These are phyloP conservation scores for Mucor indicus DNA, from an alignment of 371 early-diverging fungal species.

Conservation along the genomic window DNA sequence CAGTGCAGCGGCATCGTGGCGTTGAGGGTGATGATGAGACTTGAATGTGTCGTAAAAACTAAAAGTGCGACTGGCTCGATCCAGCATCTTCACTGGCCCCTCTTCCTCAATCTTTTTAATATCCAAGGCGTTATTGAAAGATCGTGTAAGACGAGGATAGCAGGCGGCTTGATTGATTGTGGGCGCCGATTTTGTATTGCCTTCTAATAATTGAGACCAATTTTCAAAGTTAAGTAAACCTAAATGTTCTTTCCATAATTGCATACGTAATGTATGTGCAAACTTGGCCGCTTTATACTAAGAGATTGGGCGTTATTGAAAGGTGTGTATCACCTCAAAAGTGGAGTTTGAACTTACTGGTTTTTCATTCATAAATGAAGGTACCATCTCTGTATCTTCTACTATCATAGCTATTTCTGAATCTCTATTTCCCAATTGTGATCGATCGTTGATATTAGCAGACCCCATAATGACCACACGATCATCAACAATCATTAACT, in stretches of 20 bases:
- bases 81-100: constrained; percentile 39
- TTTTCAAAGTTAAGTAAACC: constrained; percentile 60
- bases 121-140: constrained; percentile 21
- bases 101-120: constrained; percentile 27
- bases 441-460: constrained; percentile 61
- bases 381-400: constrained; percentile 71
- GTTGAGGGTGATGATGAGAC: constrained; percentile 2
- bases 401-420: constrained; percentile 88
- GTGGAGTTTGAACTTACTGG: constrained; percentile 28
- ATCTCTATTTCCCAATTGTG: constrained; percentile 85
- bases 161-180: neutral
- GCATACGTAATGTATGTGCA: constrained; percentile 73
- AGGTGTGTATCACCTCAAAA: neutral
- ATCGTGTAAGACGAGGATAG: constrained; percentile 28
- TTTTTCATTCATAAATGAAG: constrained; percentile 71
- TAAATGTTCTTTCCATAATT: constrained; percentile 84
- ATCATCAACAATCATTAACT: constrained; percentile 91
- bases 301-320: neutral
- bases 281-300: constrained; percentile 72
- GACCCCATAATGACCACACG: constrained; percentile 81
- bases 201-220: constrained; percentile 26
- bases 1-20: constrained; percentile 51
- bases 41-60: constrained; percentile 38
- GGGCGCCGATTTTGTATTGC: neutral
- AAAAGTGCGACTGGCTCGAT: constrained; percentile 31